phyloP scores from a whole-genome alignment of 2,329 filamentous ascomycete species.

The Colletotrichum endophyticum region DNA sequence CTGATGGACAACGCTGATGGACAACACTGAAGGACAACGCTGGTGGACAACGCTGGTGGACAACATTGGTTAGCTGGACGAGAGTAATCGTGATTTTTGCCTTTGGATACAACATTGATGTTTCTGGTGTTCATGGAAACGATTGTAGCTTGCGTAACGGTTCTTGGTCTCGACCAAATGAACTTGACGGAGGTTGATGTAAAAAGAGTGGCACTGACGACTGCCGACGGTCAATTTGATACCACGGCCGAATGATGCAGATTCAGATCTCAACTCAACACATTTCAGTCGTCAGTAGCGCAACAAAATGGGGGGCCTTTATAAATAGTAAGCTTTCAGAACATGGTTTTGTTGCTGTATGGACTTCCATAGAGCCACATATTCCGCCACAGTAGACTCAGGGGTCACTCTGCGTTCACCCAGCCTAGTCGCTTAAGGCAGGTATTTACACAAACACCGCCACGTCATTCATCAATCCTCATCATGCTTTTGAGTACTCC shows the following conservation, averaged over 20 bases:
- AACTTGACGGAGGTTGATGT: neutral
- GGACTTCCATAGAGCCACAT: neutral
- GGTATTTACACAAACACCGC: neutral
- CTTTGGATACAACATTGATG: neutral
- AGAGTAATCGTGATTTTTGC: neutral
- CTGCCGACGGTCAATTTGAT: neutral
- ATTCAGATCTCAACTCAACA: neutral
- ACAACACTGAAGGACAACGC: no score
- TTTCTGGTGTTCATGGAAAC: neutral
- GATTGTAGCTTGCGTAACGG: neutral
- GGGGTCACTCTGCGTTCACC: neutral
- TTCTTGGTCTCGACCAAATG: neutral
- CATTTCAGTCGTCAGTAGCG: neutral
- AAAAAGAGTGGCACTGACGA: neutral
- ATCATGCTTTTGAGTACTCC: neutral
- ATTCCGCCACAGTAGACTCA: neutral
- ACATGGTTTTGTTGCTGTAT: neutral
- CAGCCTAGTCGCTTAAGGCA: neutral
- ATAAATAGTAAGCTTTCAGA: neutral
- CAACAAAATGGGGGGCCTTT: neutral
- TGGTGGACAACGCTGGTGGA: neutral
- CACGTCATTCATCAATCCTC: neutral
- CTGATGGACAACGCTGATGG: no score
- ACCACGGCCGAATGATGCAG: neutral
- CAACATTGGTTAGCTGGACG: neutral